Percentiles rank a stretch among this genome's conserved stretches.
phyloP scores from a whole-genome alignment of 805 yeast species.

The Candida silvatica region DNA sequence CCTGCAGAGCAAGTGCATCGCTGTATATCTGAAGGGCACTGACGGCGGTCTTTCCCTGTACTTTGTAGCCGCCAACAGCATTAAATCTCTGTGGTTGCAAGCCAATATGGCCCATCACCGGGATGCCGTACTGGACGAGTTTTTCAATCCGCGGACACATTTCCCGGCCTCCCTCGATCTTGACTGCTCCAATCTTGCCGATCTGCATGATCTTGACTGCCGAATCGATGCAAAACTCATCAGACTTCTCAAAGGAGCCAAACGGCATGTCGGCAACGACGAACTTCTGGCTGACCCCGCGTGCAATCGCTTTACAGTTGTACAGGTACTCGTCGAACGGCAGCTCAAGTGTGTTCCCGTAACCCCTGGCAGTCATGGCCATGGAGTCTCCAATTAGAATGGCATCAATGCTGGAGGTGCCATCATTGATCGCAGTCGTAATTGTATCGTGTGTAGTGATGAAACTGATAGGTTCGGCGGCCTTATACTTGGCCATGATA shows the following conservation, averaged over 20 bases:
- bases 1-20: constrained; percentile 63
- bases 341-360: constrained; percentile 64
- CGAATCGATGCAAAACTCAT: constrained; percentile 52
- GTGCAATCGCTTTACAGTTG: constrained; percentile 64
- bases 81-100: constrained; percentile 83
- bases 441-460: constrained; percentile 89
- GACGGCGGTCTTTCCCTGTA: constrained; percentile 61
- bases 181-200: constrained; percentile 63
- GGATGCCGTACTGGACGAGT: constrained; percentile 65
- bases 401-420: constrained; percentile 57
- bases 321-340: constrained; percentile 73
- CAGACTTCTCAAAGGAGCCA: constrained; percentile 69
- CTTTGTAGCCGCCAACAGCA: constrained; percentile 76
- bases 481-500: constrained; percentile 11
- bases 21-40: constrained; percentile 49
- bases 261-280: constrained; percentile 83
- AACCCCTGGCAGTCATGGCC: constrained; percentile 87
- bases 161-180: constrained; percentile 74
- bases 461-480: constrained; percentile 16
- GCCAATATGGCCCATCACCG: constrained; percentile 89
- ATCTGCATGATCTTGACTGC: constrained; percentile 46
- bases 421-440: constrained; percentile 62
- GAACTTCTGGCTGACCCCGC: constrained; percentile 62
- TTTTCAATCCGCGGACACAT: constrained; percentile 45
- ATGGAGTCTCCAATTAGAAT: constrained; percentile 85